A percentile compares a stretch with the other conserved stretches of the same genome.
Conservation (phyloP, 1,284 basidiomycete species). For the Ustanciosporium gigantosporum region DNA sequence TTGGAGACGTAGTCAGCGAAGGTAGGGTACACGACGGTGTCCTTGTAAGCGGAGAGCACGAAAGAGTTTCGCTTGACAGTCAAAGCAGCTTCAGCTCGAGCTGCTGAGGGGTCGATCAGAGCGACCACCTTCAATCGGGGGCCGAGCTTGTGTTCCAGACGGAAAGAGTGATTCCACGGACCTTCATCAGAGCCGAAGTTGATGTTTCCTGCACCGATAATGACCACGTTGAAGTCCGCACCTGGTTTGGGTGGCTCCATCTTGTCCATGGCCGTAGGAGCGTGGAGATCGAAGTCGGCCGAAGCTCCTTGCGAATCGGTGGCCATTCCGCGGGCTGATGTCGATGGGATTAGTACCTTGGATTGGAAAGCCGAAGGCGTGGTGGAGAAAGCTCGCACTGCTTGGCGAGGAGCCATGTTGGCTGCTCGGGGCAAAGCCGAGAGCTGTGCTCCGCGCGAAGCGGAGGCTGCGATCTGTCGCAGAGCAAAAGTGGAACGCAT, state of each 20-base stretch:
- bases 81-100: conserved; percentile 79
- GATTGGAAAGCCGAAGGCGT: conserved; percentile 3
- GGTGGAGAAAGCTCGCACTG: neutral
- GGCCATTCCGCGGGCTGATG: too few species aligned
- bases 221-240: conserved; percentile 59
- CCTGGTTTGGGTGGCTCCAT: conserved; percentile 57
- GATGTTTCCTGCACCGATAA: conserved; percentile 59
- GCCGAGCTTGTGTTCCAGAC: conserved; percentile 75
- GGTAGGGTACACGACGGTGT: conserved; percentile 83
- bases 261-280: conserved; percentile 59
- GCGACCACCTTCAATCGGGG: conserved; percentile 93
- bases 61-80: conserved; percentile 90
- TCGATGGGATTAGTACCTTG: too few species aligned
- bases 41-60: conserved; percentile 88
- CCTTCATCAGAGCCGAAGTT: conserved; percentile 59
- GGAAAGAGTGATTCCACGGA: conserved; percentile 61
- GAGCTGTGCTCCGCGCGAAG: conserved; percentile 12
- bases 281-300: conserved; percentile 52
- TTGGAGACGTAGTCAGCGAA: conserved; percentile 81
- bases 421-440: neutral
- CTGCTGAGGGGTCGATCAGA: conserved; percentile 84
- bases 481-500: conserved; percentile 35
- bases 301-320: conserved; percentile 4
- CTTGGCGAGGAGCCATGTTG: neutral
- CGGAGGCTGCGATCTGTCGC: conserved; percentile 31